phyloP scores from a whole-genome alignment of 2,329 filamentous ascomycete species.

The Microthyrium microscopicum region DNA sequence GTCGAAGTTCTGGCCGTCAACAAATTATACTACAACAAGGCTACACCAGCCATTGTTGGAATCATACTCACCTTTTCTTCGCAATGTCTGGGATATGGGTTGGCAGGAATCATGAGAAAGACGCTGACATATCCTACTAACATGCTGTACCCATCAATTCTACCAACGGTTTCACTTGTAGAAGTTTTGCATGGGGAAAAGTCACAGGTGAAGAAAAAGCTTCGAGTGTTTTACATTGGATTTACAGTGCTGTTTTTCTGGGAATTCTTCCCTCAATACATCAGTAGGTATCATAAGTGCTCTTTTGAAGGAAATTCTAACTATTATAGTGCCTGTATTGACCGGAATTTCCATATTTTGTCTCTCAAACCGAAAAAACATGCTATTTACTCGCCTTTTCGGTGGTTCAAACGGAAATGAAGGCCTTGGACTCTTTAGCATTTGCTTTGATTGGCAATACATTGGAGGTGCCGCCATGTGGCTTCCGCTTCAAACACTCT shows the following conservation, averaged over 20 bases:
- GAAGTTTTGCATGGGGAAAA: constrained; percentile 9
- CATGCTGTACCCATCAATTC: constrained; percentile 9
- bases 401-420: constrained; percentile 9
- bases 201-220: constrained; percentile 8
- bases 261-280: constrained; percentile 9
- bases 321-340: constrained; percentile 4
- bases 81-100: constrained; percentile 10
- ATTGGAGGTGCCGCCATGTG: constrained; percentile 5
- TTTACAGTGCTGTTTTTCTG: constrained; percentile 11
- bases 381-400: constrained; percentile 9
- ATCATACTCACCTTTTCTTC: constrained; percentile 9
- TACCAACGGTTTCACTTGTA: constrained; percentile 8
- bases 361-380: constrained; percentile 8
- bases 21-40: constrained; percentile 8
- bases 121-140: constrained; percentile 10
- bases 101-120: constrained; percentile 9
- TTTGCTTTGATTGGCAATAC: constrained; percentile 9
- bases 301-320: not conserved
- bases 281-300: constrained; percentile 1
- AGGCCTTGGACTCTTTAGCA: constrained; percentile 7
- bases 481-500: constrained; percentile 7
- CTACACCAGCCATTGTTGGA: not conserved
- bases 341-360: constrained; percentile 8
- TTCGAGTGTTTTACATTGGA: constrained; percentile 16
- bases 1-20: not conserved